Percentiles rank a stretch among this genome's conserved stretches.
Evolutionary conservation across 1,139 yeast species (phyloP).

Genomic region (Wickerhamiella infanticola): DNA sequence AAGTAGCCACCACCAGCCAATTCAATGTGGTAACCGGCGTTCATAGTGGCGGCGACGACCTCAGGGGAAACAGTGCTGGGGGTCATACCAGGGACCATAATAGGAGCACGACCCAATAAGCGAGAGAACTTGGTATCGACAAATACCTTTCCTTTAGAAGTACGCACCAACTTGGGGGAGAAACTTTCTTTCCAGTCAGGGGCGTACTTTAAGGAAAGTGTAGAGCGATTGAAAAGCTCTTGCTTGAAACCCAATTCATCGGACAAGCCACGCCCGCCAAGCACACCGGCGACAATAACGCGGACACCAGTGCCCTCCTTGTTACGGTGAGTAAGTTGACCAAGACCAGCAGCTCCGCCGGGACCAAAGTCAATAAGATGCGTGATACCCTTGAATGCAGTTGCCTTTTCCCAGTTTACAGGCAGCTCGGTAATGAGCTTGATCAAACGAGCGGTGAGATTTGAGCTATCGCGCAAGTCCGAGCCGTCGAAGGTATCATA

Average conservation of each 20-base stretch:
- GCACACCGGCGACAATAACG: slow-evolving; percentile 80
- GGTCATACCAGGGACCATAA: slow-evolving; percentile 98
- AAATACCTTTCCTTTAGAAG: slow-evolving; percentile 34
- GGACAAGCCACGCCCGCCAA: slow-evolving; percentile 49
- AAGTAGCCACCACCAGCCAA: slow-evolving; percentile 99
- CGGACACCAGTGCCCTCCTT: slow-evolving; percentile 98
- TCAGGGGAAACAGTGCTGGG: slow-evolving; percentile 94
- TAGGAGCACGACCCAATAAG: slow-evolving; percentile 85
- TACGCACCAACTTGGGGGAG: slow-evolving; percentile 72
- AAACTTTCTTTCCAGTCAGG: slow-evolving; percentile 82
- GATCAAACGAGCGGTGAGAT: slow-evolving; percentile 50
- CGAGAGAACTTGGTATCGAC: slow-evolving; percentile 92
- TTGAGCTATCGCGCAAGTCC: slow-evolving; percentile 46
- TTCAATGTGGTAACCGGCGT: slow-evolving; percentile 95
- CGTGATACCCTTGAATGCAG: slow-evolving; percentile 52
- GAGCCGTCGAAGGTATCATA: slow-evolving; percentile 78
- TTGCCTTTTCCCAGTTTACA: slow-evolving; percentile 90
- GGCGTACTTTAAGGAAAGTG: slow-evolving; percentile 58
- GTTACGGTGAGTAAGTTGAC: slow-evolving; percentile 89
- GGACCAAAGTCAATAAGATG: slow-evolving; percentile 97
- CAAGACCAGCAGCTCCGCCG: slow-evolving; percentile 95
- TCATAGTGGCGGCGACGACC: slow-evolving; percentile 81
- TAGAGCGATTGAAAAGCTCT: slow-evolving; percentile 68
- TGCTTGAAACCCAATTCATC: slow-evolving; percentile 92
- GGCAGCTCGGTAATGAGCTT: slow-evolving; percentile 76